phyloP scores from a whole-genome alignment of 208 protist species.

The Crithidia mellificae region DNA sequence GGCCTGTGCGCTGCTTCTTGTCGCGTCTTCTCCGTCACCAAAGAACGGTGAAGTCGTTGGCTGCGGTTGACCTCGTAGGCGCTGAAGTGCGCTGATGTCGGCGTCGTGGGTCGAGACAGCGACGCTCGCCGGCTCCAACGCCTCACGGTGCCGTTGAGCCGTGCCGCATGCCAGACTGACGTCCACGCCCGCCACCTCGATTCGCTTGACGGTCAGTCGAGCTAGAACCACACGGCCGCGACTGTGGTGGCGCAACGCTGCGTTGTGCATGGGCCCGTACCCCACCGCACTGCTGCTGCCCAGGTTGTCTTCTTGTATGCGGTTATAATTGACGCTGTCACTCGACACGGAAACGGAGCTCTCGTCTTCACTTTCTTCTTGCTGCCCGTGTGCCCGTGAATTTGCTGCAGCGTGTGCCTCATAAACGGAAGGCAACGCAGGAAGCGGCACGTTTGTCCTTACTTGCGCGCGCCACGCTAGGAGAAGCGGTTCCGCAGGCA shows the following conservation, averaged over 20 bases:
- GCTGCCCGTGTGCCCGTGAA: no score
- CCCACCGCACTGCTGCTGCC: no score
- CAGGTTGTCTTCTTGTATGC: no score
- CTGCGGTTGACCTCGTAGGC: no score
- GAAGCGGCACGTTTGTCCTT: conserved; percentile 1
- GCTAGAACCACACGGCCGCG: conserved; percentile 1
- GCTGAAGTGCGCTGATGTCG: no score
- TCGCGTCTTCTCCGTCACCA: no score
- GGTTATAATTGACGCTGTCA: background rate
- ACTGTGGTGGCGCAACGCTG: background rate
- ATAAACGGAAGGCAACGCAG: no score
- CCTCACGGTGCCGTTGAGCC: conserved; percentile 16
- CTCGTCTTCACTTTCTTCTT: background rate
- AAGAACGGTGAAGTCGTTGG: no score
- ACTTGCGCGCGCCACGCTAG: conserved; percentile 27
- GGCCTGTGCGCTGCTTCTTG: no score
- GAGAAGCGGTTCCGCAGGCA: conserved; percentile 11
- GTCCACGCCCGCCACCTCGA: conserved; percentile 26
- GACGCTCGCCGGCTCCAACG: conserved; percentile 18
- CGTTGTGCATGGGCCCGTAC: no score
- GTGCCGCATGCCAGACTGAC: conserved; percentile 20
- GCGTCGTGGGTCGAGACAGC: no score
- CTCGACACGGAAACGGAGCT: background rate
- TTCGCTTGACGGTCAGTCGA: conserved; percentile 20
- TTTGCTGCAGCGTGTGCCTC: no score